Conservation (phyloP, 352 stramenopile species). For the Globisporangium cederbergense region DNA sequence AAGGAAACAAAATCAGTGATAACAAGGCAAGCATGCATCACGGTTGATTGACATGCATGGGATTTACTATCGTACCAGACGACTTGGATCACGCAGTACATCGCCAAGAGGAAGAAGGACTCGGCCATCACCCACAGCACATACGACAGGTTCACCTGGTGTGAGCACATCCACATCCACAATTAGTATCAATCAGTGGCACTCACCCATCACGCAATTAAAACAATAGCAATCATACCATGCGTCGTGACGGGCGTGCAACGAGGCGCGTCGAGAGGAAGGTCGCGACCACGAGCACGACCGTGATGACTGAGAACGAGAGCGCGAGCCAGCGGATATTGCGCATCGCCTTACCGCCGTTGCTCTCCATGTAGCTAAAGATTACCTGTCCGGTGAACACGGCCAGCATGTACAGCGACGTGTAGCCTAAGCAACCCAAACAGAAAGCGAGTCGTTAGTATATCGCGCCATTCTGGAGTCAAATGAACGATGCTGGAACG, state of each 20-base stretch:
- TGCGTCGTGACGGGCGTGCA: constrained; percentile 61
- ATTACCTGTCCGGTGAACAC: constrained; percentile 58
- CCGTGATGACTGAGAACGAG: constrained; percentile 35
- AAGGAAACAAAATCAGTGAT: neutral
- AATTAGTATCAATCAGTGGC: neutral
- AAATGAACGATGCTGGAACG: neutral
- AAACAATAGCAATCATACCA: constrained; percentile 33
- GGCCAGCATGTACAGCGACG: constrained; percentile 83
- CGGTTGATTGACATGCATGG: neutral
- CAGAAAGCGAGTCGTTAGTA: neutral
- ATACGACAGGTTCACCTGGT: constrained; percentile 76
- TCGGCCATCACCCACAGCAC: constrained; percentile 75
- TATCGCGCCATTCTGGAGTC: neutral
- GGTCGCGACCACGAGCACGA: constrained; percentile 47
- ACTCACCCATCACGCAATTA: constrained; percentile 24
- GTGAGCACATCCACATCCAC: neutral
- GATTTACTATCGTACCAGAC: constrained; percentile 38
- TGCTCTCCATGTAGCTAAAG: constrained; percentile 64
- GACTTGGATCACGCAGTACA: constrained; percentile 59
- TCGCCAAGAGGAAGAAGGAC: constrained; percentile 48
- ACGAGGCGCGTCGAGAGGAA: constrained; percentile 57
- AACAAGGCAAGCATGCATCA: neutral
- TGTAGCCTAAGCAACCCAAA: constrained; percentile 72
- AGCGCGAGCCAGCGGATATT: constrained; percentile 63
- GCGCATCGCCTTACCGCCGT: constrained; percentile 50